Conservation (phyloP, 2,329 filamentous ascomycete species). For the Fusarium heterosporum region DNA sequence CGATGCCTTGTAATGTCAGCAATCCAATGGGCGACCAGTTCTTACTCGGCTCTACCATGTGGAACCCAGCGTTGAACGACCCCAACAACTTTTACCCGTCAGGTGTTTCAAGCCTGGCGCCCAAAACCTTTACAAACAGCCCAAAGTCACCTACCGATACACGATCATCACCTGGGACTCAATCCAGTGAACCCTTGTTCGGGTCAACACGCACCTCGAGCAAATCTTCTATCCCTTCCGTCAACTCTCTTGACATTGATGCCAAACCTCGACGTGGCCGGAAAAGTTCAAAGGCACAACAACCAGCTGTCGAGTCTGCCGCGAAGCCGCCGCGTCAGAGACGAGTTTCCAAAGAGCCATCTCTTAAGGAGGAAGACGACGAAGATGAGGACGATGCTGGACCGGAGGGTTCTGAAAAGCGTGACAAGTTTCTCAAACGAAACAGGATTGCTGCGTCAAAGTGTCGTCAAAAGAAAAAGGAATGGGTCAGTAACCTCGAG, state of each 20-base stretch:
- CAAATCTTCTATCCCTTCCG: constrained; percentile 33
- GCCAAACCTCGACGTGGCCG: constrained; percentile 2
- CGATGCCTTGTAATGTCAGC: not conserved
- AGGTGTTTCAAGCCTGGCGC: not conserved
- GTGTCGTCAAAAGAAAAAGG: constrained; percentile 75
- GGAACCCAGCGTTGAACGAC: constrained; percentile 13
- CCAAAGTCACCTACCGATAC: constrained; percentile 9
- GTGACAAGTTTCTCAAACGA: constrained; percentile 72
- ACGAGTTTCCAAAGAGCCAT: not conserved
- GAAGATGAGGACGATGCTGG: constrained; percentile 27
- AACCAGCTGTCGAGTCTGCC: not conserved
- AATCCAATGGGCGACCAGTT: constrained; percentile 9
- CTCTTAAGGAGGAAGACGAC: constrained; percentile 30
- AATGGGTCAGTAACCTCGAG: constrained; percentile 63
- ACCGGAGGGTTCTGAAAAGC: constrained; percentile 54
- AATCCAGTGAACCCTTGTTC: constrained; percentile 5
- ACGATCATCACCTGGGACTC: constrained; percentile 22
- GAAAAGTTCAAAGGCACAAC: constrained; percentile 1
- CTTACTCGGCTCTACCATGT: constrained; percentile 14
- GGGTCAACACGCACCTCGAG: constrained; percentile 34
- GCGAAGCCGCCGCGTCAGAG: constrained; percentile 1
- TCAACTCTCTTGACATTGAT: not conserved
- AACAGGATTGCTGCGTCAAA: constrained; percentile 80
- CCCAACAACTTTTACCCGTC: not conserved
- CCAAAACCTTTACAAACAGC: constrained; percentile 9